Evolutionary conservation across 257 asterid species (phyloP).

Genomic region (Solanum boliviense): DNA sequence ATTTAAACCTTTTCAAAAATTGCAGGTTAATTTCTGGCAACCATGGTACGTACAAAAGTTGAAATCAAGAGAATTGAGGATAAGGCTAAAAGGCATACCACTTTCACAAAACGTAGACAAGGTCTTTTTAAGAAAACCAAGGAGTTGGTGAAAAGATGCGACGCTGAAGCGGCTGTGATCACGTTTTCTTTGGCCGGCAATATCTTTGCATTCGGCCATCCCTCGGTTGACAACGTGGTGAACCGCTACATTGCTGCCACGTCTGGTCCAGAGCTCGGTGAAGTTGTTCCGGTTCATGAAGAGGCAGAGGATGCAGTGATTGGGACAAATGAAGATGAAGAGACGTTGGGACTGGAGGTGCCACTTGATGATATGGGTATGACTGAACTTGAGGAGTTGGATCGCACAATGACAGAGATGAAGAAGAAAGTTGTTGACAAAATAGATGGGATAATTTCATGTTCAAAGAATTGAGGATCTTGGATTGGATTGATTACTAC

Average conservation of each 20-base stretch:
- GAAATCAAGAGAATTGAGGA: conserved; percentile 29
- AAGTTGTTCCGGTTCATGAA: not conserved
- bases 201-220: conserved; percentile 21
- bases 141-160: conserved; percentile 7
- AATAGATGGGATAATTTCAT: not conserved
- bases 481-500: not conserved
- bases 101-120: conserved; percentile 43
- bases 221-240: conserved; percentile 12
- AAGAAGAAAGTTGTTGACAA: conserved; percentile 10
- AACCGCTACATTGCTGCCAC: conserved; percentile 10
- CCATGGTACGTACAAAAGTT: conserved; percentile 20
- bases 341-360: not conserved
- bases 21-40: not conserved
- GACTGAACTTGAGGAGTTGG: conserved; percentile 11
- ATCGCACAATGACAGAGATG: not conserved
- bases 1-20: not conserved
- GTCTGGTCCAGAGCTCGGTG: not conserved
- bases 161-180: conserved; percentile 20
- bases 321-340: not conserved
- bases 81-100: conserved; percentile 26
- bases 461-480: not conserved
- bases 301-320: not conserved
- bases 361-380: not conserved
- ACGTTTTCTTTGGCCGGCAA: conserved; percentile 32
- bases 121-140: conserved; percentile 32